Evolutionary conservation across 2,329 filamentous ascomycete genomes (phyloP).

Genomic region (Trichoderma sp.): DNA sequence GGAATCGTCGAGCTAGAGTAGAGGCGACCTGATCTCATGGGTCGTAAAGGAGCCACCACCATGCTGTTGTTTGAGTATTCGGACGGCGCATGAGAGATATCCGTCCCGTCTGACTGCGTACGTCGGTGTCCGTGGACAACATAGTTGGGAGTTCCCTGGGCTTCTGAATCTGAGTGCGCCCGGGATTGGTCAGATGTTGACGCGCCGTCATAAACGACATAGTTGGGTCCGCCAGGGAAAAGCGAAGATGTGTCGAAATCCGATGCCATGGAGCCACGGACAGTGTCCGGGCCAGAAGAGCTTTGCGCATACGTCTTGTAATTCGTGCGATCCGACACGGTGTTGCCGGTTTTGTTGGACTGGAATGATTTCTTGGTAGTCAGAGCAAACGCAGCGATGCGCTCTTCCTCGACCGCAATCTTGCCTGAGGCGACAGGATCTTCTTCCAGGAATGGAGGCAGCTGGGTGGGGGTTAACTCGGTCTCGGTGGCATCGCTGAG

Average conservation of each 20-base stretch:
- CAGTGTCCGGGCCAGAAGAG: constrained; percentile 31
- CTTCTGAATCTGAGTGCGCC: constrained; percentile 36
- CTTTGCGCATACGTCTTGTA: constrained; percentile 53
- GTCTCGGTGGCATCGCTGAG: not conserved
- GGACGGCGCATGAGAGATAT: constrained; percentile 33
- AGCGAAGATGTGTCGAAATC: constrained; percentile 42
- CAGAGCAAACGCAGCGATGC: constrained; percentile 14
- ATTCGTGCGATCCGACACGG: constrained; percentile 50
- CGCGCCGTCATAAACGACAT: constrained; percentile 50
- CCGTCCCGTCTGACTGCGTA: constrained; percentile 40
- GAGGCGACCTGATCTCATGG: constrained; percentile 25
- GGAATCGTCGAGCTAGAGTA: constrained; percentile 48
- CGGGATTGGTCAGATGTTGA: constrained; percentile 43
- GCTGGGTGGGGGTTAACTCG: not conserved
- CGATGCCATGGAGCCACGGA: constrained; percentile 15
- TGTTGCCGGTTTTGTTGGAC: constrained; percentile 40
- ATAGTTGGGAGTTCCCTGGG: constrained; percentile 49
- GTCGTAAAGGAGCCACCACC: constrained; percentile 53
- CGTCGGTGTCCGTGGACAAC: constrained; percentile 49
- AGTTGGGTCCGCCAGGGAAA: constrained; percentile 48
- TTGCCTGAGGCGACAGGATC: not conserved
- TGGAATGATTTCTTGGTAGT: constrained; percentile 28
- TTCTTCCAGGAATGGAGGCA: constrained; percentile 3
- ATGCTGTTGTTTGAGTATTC: constrained; percentile 62
- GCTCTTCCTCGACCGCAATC: not conserved